Base-by-base conservation (phyloP, 257 asterid species). In the Solanum paucissectum region DNA sequence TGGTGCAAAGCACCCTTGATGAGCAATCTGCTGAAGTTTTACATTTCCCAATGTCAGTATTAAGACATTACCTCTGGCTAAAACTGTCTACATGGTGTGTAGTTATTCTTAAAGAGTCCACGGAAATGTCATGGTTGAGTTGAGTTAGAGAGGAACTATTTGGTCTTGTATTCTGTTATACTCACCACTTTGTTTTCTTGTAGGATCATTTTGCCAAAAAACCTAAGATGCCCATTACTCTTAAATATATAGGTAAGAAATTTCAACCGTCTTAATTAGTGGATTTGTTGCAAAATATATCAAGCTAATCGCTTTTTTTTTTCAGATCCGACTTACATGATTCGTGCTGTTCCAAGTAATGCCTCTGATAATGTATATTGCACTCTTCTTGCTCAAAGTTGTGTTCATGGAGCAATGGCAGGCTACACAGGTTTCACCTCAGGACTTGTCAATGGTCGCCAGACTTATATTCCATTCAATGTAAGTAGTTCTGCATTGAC, bases 371-470 rank as follows among this genome's bases (percentile, higher is more conserved):
- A 93, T 72, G 97, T 94, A 42, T 94, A 92, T 88, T 93, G 97
- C 92, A 92, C 97, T 4, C 95, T 94, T 68, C 97, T 94, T 84
- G 96, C 98, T 88, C 98, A 94, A 92, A 94, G 98, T 88, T 94
- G 95, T 40, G 95, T 94, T 89, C 97, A 94, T 92, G 97, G 97
- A 89, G 97, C 97, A 68, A 94, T 94, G 97, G 90, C 97, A 18
- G 97, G 97, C 42, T 94, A 90, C 88, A 92, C 97, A 8, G 97
- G 97, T 89, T 93, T 89, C 92, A 92, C 94, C 23, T 60, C 91
- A 29, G 97, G 95, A 52, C 94, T 93, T 84, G 97, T 94, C 60
- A 92, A 93, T 87, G 95, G 96, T 82, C 92, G 93, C 25, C 94
- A 92, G 52, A 91, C 96, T 20, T 94, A 91, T 86, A 94, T 94